Conservation (phyloP, 805 yeast genomes). For the Citeromyces nyonsensis region DNA sequence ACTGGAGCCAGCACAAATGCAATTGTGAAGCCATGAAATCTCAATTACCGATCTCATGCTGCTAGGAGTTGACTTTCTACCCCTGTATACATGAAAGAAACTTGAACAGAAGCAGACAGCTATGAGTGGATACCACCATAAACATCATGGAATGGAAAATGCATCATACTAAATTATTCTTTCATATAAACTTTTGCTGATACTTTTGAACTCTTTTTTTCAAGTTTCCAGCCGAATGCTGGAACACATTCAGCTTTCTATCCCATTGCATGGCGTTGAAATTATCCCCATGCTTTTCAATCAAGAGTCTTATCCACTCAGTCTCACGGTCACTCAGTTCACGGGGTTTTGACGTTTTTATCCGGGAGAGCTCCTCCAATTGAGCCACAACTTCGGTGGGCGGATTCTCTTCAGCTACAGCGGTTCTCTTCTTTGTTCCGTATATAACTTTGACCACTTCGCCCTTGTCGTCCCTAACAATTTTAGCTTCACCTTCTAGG, state of each 20-base stretch:
- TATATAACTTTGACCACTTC: constrained; percentile 52
- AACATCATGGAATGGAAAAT: too few relatives aligned
- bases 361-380: constrained; percentile 45
- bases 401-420: constrained; percentile 16
- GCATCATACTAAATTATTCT: neutral
- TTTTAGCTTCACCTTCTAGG: constrained; percentile 67
- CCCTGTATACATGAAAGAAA: too few relatives aligned
- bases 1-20: too few relatives aligned
- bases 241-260: constrained; percentile 42
- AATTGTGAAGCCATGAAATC: too few relatives aligned
- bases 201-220: neutral
- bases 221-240: constrained; percentile 1
- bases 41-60: too few relatives aligned
- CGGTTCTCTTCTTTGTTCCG: constrained; percentile 38
- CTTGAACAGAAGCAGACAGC: too few relatives aligned
- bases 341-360: constrained; percentile 28
- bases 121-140: too few relatives aligned
- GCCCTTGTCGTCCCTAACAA: constrained; percentile 56
- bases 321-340: constrained; percentile 56
- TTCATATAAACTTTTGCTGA: constrained; percentile 1
- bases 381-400: constrained; percentile 47
- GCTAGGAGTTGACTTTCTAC: too few relatives aligned
- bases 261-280: constrained; percentile 89
- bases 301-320: constrained; percentile 51
- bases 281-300: constrained; percentile 76